Evolutionary conservation across 2,329 filamentous ascomycete species (phyloP).

Genomic region (Sporothrix euskadiensis): DNA sequence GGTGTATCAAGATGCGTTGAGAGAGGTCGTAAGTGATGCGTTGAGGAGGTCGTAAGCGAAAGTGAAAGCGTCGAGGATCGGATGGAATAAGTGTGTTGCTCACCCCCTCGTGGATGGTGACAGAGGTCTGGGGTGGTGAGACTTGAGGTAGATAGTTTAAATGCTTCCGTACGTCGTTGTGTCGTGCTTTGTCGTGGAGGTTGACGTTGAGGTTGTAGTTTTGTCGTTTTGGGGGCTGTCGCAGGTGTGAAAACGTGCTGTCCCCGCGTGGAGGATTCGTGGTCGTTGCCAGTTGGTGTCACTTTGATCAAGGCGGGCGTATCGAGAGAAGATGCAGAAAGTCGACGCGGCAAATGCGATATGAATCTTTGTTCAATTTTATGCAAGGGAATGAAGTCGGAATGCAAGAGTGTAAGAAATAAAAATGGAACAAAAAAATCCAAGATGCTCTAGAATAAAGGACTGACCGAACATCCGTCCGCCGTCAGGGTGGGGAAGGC

Average conservation of each 20-base stretch:
- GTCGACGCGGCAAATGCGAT: neutral
- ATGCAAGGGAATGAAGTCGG: neutral
- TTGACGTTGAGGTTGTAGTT: neutral
- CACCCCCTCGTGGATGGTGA: neutral
- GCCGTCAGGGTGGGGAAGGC: constrained; percentile 18
- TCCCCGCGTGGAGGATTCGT: neutral
- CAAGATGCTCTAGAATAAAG: constrained; percentile 13
- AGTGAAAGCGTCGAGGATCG: neutral
- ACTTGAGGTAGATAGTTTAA: neutral
- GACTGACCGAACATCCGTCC: neutral
- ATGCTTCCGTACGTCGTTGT: neutral
- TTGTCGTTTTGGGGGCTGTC: neutral
- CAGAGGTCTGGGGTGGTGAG: neutral
- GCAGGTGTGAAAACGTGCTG: neutral
- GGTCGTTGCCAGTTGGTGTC: neutral
- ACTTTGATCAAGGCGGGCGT: neutral
- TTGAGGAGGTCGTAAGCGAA: no score
- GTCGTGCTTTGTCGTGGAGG: neutral
- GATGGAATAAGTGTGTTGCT: neutral
- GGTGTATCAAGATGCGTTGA: neutral
- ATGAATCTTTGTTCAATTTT: neutral
- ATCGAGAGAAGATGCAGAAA: neutral
- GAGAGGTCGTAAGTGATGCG: neutral
- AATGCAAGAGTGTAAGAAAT: neutral
- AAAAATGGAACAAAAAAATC: neutral